Evolutionary conservation across 306 rosid genomes (phyloP).

Genomic region (Abrus precatorius): DNA sequence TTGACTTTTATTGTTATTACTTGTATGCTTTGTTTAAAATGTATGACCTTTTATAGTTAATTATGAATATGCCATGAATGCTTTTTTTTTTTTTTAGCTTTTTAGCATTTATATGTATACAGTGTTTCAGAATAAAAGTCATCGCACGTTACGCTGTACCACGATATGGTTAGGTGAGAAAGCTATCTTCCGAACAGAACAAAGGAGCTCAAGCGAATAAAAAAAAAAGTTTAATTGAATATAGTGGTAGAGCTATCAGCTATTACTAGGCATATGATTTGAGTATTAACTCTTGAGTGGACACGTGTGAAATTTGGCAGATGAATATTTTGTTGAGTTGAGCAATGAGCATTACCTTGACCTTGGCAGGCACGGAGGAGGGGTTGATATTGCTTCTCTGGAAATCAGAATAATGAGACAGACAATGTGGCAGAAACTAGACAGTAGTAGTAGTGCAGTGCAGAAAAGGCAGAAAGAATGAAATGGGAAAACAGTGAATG

Average conservation of each 20-base stretch:
- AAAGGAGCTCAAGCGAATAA: conserved; percentile 9
- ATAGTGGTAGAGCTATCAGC: neutral
- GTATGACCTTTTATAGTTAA: too few species aligned
- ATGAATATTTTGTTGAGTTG: neutral
- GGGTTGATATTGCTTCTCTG: conserved; percentile 67
- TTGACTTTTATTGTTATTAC: too few species aligned
- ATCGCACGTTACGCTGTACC: too few species aligned
- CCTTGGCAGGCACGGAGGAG: conserved; percentile 46
- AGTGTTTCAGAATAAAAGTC: too few species aligned
- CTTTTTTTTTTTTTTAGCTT: too few species aligned
- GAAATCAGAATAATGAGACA: conserved; percentile 18
- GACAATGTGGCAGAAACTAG: neutral
- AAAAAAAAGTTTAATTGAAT: neutral
- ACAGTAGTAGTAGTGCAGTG: neutral
- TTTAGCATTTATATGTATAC: too few species aligned
- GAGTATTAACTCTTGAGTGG: neutral
- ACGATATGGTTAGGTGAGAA: neutral
- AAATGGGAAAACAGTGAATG: neutral
- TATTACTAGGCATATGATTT: neutral
- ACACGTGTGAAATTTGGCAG: neutral
- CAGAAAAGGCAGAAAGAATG: neutral
- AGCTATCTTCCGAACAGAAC: conserved; percentile 4
- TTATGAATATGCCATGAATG: too few species aligned
- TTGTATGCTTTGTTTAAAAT: too few species aligned
- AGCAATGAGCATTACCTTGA: conserved; percentile 54